phyloP scores from a whole-genome alignment of 768 basidiomycete genomes.

The Podaxis rugospora region DNA sequence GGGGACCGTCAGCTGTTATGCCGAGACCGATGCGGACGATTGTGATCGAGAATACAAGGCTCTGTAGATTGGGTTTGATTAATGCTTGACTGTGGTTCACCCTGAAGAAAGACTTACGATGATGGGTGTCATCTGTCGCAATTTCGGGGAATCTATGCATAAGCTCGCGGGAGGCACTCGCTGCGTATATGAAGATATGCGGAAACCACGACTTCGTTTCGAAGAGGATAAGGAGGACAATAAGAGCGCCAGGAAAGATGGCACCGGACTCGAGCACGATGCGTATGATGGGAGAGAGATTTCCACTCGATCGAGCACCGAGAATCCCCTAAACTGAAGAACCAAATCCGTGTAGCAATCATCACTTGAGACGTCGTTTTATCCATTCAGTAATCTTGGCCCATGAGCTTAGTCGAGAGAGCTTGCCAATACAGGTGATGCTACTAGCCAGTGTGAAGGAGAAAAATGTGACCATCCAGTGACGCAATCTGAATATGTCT shows the following conservation, averaged over 20 bases:
- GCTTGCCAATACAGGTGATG: conserved; percentile 26
- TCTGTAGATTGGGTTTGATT: conserved; percentile 13
- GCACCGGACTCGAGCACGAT: conserved; percentile 30
- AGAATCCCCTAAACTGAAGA: neutral
- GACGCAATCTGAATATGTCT: conserved; percentile 25
- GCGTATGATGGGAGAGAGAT: conserved; percentile 22
- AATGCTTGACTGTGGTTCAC: neutral
- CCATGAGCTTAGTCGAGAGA: neutral
- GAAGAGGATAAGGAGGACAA: conserved; percentile 26
- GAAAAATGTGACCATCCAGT: conserved; percentile 33
- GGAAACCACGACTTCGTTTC: conserved; percentile 26
- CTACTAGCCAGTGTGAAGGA: conserved; percentile 30
- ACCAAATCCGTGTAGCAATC: conserved; percentile 1
- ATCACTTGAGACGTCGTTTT: neutral
- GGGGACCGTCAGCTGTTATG: conserved; percentile 8
- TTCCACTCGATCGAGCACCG: neutral
- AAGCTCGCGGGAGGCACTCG: conserved; percentile 13
- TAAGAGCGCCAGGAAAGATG: conserved; percentile 27
- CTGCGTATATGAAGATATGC: conserved; percentile 28
- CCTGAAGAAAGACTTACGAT: neutral
- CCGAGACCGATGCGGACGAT: conserved; percentile 31
- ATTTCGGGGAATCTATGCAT: neutral
- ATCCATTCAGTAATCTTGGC: neutral
- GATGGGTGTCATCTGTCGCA: neutral
- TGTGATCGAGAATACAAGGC: conserved; percentile 31